Conservation (phyloP, 2,329 filamentous ascomycete species). For the Sarocladium kiliense region DNA sequence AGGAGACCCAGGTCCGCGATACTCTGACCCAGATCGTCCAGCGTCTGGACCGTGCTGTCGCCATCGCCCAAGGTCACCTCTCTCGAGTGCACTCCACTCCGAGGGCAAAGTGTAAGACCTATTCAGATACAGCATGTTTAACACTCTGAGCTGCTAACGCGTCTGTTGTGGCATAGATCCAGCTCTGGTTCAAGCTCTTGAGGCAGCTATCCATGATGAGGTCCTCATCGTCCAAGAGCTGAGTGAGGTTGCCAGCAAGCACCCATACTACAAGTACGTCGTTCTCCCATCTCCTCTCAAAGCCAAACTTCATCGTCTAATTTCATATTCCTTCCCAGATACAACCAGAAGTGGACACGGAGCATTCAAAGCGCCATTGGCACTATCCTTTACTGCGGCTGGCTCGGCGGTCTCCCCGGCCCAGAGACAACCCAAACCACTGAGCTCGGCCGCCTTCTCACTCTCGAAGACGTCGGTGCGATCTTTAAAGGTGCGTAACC, state of each 20-base stretch:
- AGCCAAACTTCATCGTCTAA: constrained; percentile 3
- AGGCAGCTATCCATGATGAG: constrained; percentile 68
- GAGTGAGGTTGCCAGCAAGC: constrained; percentile 67
- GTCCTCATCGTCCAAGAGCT: constrained; percentile 67
- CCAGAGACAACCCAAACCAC: neutral
- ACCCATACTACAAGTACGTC: constrained; percentile 89
- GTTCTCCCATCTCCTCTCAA: neutral
- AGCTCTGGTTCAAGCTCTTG: constrained; percentile 61
- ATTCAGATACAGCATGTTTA: too few species aligned
- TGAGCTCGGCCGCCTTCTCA: constrained; percentile 62
- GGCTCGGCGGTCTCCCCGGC: constrained; percentile 70
- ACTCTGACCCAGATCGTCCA: constrained; percentile 77
- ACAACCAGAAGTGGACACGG: constrained; percentile 82
- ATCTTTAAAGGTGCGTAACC: constrained; percentile 61
- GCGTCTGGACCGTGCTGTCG: constrained; percentile 75
- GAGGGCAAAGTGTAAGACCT: constrained; percentile 42
- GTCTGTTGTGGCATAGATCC: constrained; percentile 12
- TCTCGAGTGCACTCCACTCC: constrained; percentile 88
- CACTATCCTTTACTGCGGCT: constrained; percentile 56
- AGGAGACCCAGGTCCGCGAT: constrained; percentile 78
- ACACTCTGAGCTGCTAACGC: too few species aligned
- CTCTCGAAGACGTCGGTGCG: constrained; percentile 79
- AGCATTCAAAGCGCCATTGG: constrained; percentile 74
- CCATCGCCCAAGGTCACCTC: constrained; percentile 74
- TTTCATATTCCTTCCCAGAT: constrained; percentile 33